phyloP scores from a whole-genome alignment of 2,329 filamentous ascomycete species.

The Tympanopsis confertula region DNA sequence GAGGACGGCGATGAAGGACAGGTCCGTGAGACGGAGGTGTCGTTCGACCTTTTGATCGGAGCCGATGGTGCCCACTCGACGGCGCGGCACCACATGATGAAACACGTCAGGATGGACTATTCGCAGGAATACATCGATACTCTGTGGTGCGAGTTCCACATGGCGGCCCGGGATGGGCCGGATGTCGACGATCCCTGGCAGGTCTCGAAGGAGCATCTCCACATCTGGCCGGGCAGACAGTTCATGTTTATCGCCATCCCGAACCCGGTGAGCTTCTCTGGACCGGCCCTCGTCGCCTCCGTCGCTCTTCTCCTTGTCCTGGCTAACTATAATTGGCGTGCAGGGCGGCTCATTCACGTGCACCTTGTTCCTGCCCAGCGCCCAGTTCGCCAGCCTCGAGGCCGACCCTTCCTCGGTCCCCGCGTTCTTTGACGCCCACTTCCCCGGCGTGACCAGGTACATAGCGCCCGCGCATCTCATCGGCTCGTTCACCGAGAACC shows the following conservation, averaged over 20 bases:
- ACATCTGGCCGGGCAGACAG: slow-evolving; percentile 89
- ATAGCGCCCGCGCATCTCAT: slow-evolving; percentile 59
- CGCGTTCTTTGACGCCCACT: slow-evolving; percentile 69
- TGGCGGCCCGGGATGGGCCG: slow-evolving; percentile 37
- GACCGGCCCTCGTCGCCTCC: background rate
- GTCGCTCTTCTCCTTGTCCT: background rate
- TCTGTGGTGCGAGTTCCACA: slow-evolving; percentile 91
- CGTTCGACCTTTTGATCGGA: slow-evolving; percentile 88
- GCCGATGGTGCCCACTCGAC: slow-evolving; percentile 92
- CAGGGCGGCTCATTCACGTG: slow-evolving; percentile 87
- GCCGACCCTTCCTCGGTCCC: slow-evolving; percentile 45
- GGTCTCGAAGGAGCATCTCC: slow-evolving; percentile 84
- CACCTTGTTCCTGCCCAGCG: slow-evolving; percentile 75
- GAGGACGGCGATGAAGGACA: slow-evolving; percentile 10
- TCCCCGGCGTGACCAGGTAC: slow-evolving; percentile 67
- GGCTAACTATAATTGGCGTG: slow-evolving; percentile 15
- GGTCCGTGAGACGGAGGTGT: slow-evolving; percentile 64
- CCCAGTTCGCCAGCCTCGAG: slow-evolving; percentile 59
- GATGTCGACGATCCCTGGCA: slow-evolving; percentile 39
- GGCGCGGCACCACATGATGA: slow-evolving; percentile 89
- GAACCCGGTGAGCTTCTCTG: slow-evolving; percentile 33
- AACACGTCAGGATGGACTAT: slow-evolving; percentile 81
- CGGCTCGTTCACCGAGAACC: slow-evolving; percentile 67
- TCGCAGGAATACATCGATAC: slow-evolving; percentile 92
- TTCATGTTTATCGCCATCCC: slow-evolving; percentile 99